phyloP scores from a whole-genome alignment of 106 monocot genomes.

The Amphibolis antarctica region DNA sequence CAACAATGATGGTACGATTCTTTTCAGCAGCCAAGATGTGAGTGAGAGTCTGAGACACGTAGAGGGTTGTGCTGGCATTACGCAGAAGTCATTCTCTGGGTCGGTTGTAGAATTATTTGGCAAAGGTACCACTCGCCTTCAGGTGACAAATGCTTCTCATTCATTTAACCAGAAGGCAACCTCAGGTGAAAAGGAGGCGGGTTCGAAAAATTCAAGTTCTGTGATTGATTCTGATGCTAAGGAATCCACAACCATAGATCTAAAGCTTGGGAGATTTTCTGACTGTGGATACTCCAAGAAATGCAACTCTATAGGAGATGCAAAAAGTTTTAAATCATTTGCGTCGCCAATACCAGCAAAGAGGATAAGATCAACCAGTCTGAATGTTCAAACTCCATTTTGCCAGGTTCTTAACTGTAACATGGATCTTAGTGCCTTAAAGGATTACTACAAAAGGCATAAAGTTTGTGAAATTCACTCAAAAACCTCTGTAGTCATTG shows the following conservation, averaged over 20 bases:
- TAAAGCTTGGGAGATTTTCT: constrained; percentile 9
- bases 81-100: neutral
- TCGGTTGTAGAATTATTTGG: neutral
- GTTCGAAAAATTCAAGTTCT: neutral
- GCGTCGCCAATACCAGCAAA: constrained; percentile 2
- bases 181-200: neutral
- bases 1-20: neutral
- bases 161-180: neutral
- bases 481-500: constrained; percentile 23
- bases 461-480: constrained; percentile 46
- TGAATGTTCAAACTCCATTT: constrained; percentile 2
- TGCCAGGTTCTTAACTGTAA: constrained; percentile 13
- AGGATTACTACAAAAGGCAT: constrained; percentile 11
- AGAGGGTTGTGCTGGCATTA: neutral
- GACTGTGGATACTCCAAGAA: constrained; percentile 4
- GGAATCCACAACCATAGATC: constrained; percentile 8
- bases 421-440: constrained; percentile 12
- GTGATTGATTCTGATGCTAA: neutral
- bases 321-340: neutral
- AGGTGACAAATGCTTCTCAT: neutral
- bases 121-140: neutral
- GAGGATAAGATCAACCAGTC: constrained; percentile 2
- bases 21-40: neutral
- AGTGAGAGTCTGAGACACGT: neutral
- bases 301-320: neutral